Evolutionary conservation across 805 yeast species (phyloP), one percentile per base, ranked within the genome.

Genomic region (Henningerozyma blattae): DNA sequence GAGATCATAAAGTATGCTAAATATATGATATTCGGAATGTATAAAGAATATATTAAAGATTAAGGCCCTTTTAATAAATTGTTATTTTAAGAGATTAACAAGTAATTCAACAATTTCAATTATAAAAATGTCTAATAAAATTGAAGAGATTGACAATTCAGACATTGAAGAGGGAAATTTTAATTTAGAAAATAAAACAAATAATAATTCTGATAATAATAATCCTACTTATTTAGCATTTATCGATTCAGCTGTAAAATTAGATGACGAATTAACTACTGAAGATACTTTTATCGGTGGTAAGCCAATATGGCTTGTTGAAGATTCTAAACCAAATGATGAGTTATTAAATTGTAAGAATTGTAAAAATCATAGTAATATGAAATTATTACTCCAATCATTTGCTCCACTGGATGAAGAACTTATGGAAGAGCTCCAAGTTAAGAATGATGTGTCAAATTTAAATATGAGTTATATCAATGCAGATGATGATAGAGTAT

Each of bases 301-400:
- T 27, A 72, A 80, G 0, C 91, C 93, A 4, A 84, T 87, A 50
- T 87, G 95, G 95, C 58, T 77, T 49, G 87, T 77, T 41, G 65
- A 67, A 3, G 59, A 64, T 1, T 74, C 84, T 0, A 20, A 20
- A 20, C 91, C 94, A 1, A 56, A 64, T 14, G 60, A 61, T 1
- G 68, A 67, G 3, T 52, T 72, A 15, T 48, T 78, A 6, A 51
- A 58, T 24, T 91, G 98, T 61, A 71, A 68, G 31, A 69, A 68
- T 34, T 91, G 98, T 59, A 58, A 53, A 19, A 35, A 46, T 2
- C 25, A 57, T 1, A 54, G 62, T 8, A 58, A 64, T 13, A 67
- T 85, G 77, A 72, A 80, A 12, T 58, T 89, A 30, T 61, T 87
- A 20, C 56, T 78, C 1, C 97, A 91, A 52, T 79, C 89, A 2